Evolutionary conservation across 2,329 filamentous ascomycete species (phyloP), one percentile per base, ranked within the genome.

Genomic region (Arthroderma sp.): DNA sequence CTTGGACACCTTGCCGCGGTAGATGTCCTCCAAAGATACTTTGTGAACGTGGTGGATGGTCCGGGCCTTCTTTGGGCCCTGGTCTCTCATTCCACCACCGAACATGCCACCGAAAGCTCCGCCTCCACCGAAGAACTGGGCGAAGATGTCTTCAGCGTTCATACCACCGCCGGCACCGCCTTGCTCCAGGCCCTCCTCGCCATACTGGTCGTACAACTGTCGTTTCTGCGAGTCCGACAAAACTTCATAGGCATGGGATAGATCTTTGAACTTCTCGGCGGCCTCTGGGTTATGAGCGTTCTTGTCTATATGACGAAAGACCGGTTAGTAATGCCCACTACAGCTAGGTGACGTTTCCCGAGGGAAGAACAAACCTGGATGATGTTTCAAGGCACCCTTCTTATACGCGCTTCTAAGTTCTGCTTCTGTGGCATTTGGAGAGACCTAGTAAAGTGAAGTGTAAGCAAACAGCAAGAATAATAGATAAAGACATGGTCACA

Each of bases 41-140:
- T 95, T 95, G 80, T 96, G 91, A 42, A 91, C 88, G 71, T 98
- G 91, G 68, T 94, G 86, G 57, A 98, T 98, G 47, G 89, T 94
- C 55, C 91, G 82, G 40, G 91, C 89, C 75, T 98, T 81, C 71
- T 81, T 81, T 30, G 89, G 89, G 11, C 88, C 89, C 45, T 80
- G 78, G 44, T 84, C 80, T 56, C 81, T 79, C 75, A 85, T 84
- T 54, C 83, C 82, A 56, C 80, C 79, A 51, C 83, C 78, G 57
- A 86, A 86, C 77, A 88, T 86, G 60, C 83, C 74, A 43, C 77
- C 76, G 53, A 86, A 84, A 50, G 81, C 81, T n/a, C 47, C 48
- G 50, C 78, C 78, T 45, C 80, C 78, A 51, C 78, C 76, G 61
- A 96, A 96, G 80, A 96, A 96, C 69, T 95, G 87, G 38, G 88